phyloP scores from a whole-genome alignment of 805 yeast species.

The Ascoidea rubescens region DNA sequence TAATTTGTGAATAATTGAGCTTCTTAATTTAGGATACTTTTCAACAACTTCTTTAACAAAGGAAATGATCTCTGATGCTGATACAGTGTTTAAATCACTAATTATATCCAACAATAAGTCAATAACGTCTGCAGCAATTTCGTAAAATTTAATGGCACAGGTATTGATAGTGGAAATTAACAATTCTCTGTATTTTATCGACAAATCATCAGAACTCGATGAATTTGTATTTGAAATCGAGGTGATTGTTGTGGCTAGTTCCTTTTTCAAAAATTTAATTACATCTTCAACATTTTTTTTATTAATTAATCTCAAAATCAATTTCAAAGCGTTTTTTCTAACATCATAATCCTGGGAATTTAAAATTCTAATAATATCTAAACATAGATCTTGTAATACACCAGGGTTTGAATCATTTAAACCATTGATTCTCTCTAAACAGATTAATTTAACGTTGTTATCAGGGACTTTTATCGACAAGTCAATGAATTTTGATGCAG shows the following conservation, averaged over 20 bases:
- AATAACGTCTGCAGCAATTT: constrained; percentile 85
- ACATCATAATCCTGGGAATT: constrained; percentile 87
- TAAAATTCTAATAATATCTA: constrained; percentile 78
- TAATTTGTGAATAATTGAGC: constrained; percentile 48
- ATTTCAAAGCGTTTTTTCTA: constrained; percentile 73
- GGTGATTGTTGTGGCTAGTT: constrained; percentile 38
- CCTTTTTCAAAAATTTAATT: constrained; percentile 82
- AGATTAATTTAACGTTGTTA: constrained; percentile 86
- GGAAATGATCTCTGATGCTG: constrained; percentile 82
- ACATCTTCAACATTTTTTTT: constrained; percentile 90
- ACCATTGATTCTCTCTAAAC: constrained; percentile 72
- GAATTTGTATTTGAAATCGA: constrained; percentile 34
- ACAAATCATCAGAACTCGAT: constrained; percentile 58
- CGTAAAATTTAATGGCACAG: constrained; percentile 77
- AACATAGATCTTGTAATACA: constrained; percentile 63
- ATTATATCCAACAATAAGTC: constrained; percentile 78
- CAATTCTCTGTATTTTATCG: constrained; percentile 76
- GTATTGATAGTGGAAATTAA: constrained; percentile 80
- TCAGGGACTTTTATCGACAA: constrained; percentile 89
- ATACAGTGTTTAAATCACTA: constrained; percentile 67
- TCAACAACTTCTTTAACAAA: constrained; percentile 92
- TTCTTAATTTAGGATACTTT: constrained; percentile 71
- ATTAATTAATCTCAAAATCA: constrained; percentile 68
- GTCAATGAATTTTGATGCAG: constrained; percentile 78
- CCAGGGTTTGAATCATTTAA: constrained; percentile 69